Evolutionary conservation across 2,329 filamentous ascomycete genomes (phyloP).

Genomic region (Cladophialophora bantiana): DNA sequence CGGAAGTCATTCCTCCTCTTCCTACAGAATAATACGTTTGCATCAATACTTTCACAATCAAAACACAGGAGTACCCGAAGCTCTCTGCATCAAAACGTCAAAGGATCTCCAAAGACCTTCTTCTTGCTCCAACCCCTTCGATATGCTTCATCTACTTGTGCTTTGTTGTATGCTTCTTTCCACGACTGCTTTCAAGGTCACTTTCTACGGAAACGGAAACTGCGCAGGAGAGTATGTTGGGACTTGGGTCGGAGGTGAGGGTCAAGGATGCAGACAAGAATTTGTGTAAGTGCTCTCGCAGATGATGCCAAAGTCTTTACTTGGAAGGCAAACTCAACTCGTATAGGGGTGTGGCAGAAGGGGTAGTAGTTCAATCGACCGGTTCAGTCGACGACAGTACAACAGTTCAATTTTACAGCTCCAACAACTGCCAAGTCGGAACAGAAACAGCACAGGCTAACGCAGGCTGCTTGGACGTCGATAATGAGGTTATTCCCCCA

Average conservation of each 20-base stretch:
- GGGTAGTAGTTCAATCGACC: neutral
- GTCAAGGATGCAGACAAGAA: constrained; percentile 3
- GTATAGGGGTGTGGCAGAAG: neutral
- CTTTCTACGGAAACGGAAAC: neutral
- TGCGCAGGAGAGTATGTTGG: constrained; percentile 4
- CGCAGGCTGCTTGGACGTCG: neutral
- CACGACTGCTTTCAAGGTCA: neutral
- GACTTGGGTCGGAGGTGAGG: constrained; percentile 5
- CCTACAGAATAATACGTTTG: too few species aligned
- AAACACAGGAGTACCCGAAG: too few species aligned
- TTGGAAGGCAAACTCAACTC: neutral
- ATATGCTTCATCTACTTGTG: too few species aligned
- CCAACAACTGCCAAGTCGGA: neutral
- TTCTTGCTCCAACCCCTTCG: too few species aligned
- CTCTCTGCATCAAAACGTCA: too few species aligned
- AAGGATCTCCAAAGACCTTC: too few species aligned
- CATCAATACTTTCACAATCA: too few species aligned
- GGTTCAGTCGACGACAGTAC: neutral
- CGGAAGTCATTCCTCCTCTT: too few species aligned
- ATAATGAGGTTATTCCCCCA: neutral
- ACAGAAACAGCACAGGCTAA: neutral
- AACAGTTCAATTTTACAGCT: constrained; percentile 9
- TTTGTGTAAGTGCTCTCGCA: neutral
- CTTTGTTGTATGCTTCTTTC: neutral
- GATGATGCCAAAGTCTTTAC: neutral